Percentiles rank a stretch among this genome's conserved stretches.
Evolutionary conservation across 306 rosid genomes (phyloP).

Genomic region (Dryas drummondii): DNA sequence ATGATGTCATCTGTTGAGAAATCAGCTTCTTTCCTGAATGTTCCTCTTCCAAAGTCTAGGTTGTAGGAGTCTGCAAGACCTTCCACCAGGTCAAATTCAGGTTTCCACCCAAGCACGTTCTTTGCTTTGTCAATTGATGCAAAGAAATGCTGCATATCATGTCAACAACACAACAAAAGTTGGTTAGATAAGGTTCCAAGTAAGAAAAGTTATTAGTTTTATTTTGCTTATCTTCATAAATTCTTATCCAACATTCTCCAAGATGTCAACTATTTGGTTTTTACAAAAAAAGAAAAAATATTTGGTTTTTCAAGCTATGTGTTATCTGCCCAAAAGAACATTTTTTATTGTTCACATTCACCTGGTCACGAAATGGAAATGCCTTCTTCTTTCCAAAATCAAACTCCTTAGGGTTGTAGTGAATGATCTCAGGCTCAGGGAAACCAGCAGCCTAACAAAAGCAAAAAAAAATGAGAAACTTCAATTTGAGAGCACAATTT

Average conservation of each 20-base stretch:
- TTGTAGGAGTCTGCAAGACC: slow-evolving; percentile 89
- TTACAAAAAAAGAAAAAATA: neutral
- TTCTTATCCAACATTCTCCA: neutral
- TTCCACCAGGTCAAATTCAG: slow-evolving; percentile 72
- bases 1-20: slow-evolving; percentile 90
- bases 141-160: slow-evolving; percentile 76
- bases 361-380: slow-evolving; percentile 98
- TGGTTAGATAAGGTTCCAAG: neutral
- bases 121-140: slow-evolving; percentile 87
- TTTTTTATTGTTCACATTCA: slow-evolving; percentile 9
- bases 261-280: too few species aligned
- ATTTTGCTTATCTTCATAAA: neutral
- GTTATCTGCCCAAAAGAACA: neutral
- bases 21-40: slow-evolving; percentile 87
- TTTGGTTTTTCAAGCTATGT: too few species aligned
- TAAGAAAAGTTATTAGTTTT: neutral
- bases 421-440: slow-evolving; percentile 93
- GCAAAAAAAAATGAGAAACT: neutral
- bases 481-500: slow-evolving; percentile 5
- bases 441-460: slow-evolving; percentile 80
- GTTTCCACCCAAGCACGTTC: slow-evolving; percentile 77
- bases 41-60: slow-evolving; percentile 89
- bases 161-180: neutral
- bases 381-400: slow-evolving; percentile 95
- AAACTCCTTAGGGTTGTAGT: slow-evolving; percentile 84